Base-by-base conservation (phyloP, 345 rosid genomes). In the Linum usitatissimum region DNA sequence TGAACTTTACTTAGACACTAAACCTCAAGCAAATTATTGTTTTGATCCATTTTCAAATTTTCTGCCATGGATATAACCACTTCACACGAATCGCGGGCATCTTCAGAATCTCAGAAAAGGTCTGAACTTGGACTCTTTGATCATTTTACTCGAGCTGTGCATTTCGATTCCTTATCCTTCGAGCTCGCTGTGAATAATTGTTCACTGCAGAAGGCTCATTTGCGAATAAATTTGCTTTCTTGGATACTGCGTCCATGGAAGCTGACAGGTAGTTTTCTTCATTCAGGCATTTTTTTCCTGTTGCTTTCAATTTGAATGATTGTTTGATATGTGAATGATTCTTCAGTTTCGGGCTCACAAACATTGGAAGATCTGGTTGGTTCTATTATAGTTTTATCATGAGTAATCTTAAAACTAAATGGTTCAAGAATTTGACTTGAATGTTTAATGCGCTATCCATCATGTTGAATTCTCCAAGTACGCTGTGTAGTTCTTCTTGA, bases 401-500 rank as follows among this genome's bases (percentile, higher is more conserved):
- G 38, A 34, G 38, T 34, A 7, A 7, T 34, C 38, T 5, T 3
- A 34, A 34, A 4, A 1, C 38, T 34, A 34, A 1, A 34, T 34
- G 38, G 38, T 34, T 34, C 38, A 4, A 34, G 8, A 9, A 10
- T 1, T 15, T 12, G 51, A 45, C 14, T 3, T 7, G 14, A 15
- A 45, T 2, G 8, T 10, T 45, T 45, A 1, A 12, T 45, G 51
- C 15, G 57, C 61, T 28, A 6, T 62, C 36, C 36, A 6, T 48
- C 70, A 91, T 94, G 84, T 77, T 88, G 64, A 91, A 91, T 75
- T 82, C 91, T 71, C 96, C 98, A 14, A 84, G 80, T 72, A 86
- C 89, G 2, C n/a, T 82, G 83, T 45, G 74, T 77, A 12, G 74
- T 92, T 36, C 62, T 76, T 59, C 65, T 91, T 65, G 98, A 91